phyloP scores from a whole-genome alignment of 306 rosid species.

The Mucuna pruriens region DNA sequence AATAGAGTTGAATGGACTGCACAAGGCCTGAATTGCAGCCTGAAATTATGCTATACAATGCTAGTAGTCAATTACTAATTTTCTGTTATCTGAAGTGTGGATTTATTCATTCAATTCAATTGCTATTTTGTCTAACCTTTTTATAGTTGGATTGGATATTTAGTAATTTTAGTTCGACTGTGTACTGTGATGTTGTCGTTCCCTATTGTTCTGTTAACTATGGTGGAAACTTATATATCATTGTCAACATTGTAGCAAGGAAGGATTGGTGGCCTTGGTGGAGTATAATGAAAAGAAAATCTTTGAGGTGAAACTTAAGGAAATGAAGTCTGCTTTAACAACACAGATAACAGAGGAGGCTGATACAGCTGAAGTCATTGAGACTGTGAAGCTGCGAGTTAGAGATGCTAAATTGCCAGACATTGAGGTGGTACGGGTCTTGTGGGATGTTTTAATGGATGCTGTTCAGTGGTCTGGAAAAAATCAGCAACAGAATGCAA shows the following conservation, averaged over 20 bases:
- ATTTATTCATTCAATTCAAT: neutral
- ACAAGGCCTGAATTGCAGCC: neutral
- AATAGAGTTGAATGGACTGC: neutral
- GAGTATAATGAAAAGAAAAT: conserved; percentile 97
- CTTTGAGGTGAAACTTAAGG: conserved; percentile 93
- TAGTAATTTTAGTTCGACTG: neutral
- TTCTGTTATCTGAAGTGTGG: conserved; percentile 1
- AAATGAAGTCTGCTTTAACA: conserved; percentile 95
- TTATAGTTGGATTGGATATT: neutral
- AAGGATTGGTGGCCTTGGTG: conserved; percentile 86
- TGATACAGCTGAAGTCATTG: conserved; percentile 93
- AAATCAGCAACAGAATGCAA: conserved; percentile 99
- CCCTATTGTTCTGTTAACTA: neutral
- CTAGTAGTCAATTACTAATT: neutral
- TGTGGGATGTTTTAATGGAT: conserved; percentile 99
- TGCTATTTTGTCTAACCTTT: neutral
- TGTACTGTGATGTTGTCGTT: neutral
- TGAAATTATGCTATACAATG: neutral
- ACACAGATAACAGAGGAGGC: conserved; percentile 92
- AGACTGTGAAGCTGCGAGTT: conserved; percentile 88
- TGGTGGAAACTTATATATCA: conserved; percentile 18
- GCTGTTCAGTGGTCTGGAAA: conserved; percentile 99
- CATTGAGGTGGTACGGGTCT: conserved; percentile 70
- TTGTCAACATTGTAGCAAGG: conserved; percentile 69
- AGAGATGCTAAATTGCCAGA: conserved; percentile 96